Conservation (phyloP, 2,329 filamentous ascomycete species). For the Claviceps quebecensis region DNA sequence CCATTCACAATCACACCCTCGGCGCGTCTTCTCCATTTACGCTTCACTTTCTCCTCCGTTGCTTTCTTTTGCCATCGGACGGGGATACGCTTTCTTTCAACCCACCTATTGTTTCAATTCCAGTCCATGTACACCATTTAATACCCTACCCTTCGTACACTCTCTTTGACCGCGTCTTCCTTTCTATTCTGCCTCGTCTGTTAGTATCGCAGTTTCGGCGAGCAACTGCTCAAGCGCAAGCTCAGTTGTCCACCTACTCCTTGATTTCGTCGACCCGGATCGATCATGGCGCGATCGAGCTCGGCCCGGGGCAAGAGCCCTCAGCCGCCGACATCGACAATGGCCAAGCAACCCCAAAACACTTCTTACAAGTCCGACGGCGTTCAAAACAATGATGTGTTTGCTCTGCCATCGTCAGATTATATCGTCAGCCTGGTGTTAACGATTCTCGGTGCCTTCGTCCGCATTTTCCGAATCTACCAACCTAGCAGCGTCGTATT, state of each 20-base stretch:
- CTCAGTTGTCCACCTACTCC: background rate
- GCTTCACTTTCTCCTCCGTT: conserved; percentile 6
- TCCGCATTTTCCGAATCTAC: conserved; percentile 90
- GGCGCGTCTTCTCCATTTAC: conserved; percentile 7
- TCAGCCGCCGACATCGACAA: conserved; percentile 18
- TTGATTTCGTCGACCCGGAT: background rate
- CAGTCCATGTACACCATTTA: conserved; percentile 5
- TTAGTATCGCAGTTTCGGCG: background rate
- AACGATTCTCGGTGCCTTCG: conserved; percentile 60
- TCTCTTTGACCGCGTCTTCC: conserved; percentile 8
- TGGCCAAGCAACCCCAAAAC: conserved; percentile 24
- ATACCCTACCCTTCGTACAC: conserved; percentile 8
- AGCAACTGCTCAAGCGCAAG: background rate
- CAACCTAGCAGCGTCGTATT: conserved; percentile 95
- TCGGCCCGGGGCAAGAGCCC: conserved; percentile 23
- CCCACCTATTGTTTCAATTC: conserved; percentile 2
- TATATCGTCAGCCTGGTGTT: conserved; percentile 63
- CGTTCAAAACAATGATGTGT: conserved; percentile 81
- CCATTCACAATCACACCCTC: conserved; percentile 6
- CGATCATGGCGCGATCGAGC: conserved; percentile 21
- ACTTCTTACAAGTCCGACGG: conserved; percentile 62
- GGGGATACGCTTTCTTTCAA: conserved; percentile 3
- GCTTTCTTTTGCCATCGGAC: background rate
- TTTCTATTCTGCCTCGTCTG: background rate
- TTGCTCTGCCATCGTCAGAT: conserved; percentile 70